A percentile compares a stretch with the other conserved stretches of the same genome.
phyloP scores from a whole-genome alignment of 1,139 yeast genomes.

The Debaryomyces robertsiae region DNA sequence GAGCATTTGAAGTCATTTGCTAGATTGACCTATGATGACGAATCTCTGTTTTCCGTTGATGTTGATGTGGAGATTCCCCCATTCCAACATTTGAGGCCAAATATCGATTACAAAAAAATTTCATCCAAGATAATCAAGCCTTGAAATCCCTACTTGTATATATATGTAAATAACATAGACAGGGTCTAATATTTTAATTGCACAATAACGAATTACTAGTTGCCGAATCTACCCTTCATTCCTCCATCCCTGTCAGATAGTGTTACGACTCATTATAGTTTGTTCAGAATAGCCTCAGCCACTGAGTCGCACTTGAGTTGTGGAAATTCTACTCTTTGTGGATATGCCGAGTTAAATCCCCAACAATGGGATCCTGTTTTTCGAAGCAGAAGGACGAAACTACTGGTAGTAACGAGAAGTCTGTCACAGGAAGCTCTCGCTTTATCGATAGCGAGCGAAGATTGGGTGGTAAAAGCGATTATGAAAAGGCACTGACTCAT shows the following conservation, averaged over 20 bases:
- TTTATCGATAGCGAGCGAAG: slow-evolving; percentile 9
- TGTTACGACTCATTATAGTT: too few species aligned
- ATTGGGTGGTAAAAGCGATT: slow-evolving; percentile 6
- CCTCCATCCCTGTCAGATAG: too few species aligned
- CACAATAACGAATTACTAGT: too few species aligned
- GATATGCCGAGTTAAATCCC: background rate
- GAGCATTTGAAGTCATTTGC: slow-evolving; percentile 25
- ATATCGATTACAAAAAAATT: slow-evolving; percentile 31
- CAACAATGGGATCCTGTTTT: slow-evolving; percentile 24
- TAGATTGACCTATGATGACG: slow-evolving; percentile 23
- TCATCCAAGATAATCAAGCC: slow-evolving; percentile 20
- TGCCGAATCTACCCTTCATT: too few species aligned
- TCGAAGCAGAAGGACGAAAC: slow-evolving; percentile 17
- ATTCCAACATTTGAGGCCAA: slow-evolving; percentile 31
- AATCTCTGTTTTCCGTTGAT: slow-evolving; percentile 21
- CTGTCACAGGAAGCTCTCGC: slow-evolving; percentile 8
- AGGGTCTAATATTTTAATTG: too few species aligned
- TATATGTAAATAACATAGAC: slow-evolving; percentile 9
- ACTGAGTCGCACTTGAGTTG: background rate
- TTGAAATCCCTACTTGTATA: slow-evolving; percentile 1
- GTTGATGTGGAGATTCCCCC: slow-evolving; percentile 27
- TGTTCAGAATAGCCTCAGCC: too few species aligned
- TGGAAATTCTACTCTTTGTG: background rate
- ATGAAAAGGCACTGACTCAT: background rate
- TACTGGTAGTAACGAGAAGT: background rate